Base-by-base conservation (phyloP, 2,329 filamentous ascomycete species). In the Verticillium dahliae region DNA sequence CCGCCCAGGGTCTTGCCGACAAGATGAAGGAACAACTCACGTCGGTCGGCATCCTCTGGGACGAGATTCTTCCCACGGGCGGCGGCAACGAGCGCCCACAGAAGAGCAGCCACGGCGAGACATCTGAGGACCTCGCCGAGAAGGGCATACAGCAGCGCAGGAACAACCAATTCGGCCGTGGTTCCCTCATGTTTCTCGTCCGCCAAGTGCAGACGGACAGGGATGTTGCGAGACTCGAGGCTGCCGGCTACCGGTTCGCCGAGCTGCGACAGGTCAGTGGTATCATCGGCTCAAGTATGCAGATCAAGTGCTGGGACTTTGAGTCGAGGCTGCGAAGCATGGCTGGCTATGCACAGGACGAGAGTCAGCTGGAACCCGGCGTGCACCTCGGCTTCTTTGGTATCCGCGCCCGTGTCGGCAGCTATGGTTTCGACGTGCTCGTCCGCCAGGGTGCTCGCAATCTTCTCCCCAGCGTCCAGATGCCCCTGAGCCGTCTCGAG, bases 161-260 rank as follows among this genome's bases (percentile, higher is more conserved):
- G 55, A 64, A 69, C 31, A 67, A 74, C 15, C 71, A 75, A 35
- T 82, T 86, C 41, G 89, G 89, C 4, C 87, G 86, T 62, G 92
- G 92, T 0, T 91, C 93, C 60, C 81, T 96, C 56, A 85, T 97
- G 72, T 92, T 96, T 68, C 81, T 96, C 10, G 88, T 92, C 6
- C 89, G 87, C 11, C 82, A 82, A 54, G 80, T 90, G 1, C 78
- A 81, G 38, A 78, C 75, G 38, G 78, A 79, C 38, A 77, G 81
- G 1, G 90, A 92, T 39, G 80, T 84, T 0, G 81, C 85, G 59
- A 81, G 82, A 34, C 80, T 96, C 14, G 83, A 88, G 65, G 85
- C 90, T 1, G 78, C 84, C 11, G 92, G 92, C 1, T 96, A 88
- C 72, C 85, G 90, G n/a, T 96, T 96, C 68, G 90, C 90, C 2